These are phyloP conservation scores for Solanum virginianum DNA, from an alignment of 257 asterid genomes.

Conservation along the genomic window DNA sequence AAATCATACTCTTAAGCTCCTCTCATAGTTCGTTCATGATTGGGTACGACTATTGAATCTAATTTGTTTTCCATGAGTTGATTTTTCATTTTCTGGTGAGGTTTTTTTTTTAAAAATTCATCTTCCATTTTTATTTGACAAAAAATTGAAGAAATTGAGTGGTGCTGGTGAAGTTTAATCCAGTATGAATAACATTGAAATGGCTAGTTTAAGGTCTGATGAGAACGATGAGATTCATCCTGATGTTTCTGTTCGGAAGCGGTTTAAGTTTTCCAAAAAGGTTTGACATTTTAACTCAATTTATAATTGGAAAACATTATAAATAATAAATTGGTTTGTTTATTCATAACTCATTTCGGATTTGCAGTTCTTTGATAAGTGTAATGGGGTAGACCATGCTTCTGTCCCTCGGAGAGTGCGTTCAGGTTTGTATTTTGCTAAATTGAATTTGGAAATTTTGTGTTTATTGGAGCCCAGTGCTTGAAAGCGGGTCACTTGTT, in stretches of 20 bases:
- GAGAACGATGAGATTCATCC: constrained; percentile 41
- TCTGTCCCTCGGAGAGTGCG: constrained; percentile 69
- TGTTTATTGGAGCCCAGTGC: background rate
- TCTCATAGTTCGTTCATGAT: no score
- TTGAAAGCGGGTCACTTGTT: background rate
- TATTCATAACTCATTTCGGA: background rate
- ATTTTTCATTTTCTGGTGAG: no score
- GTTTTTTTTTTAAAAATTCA: no score
- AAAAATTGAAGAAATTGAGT: background rate
- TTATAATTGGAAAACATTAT: background rate
- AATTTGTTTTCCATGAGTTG: no score
- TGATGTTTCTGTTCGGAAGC: constrained; percentile 8
- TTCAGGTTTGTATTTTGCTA: constrained; percentile 40
- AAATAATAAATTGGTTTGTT: background rate
- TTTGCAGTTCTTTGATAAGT: constrained; percentile 49
- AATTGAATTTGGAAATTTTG: constrained; percentile 3
- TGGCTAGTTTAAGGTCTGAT: constrained; percentile 40
- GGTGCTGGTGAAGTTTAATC: background rate
- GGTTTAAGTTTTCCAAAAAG: constrained; percentile 32
- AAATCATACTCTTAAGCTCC: no score
- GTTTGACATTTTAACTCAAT: constrained; percentile 14
- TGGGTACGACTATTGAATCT: no score
- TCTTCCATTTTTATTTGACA: background rate
- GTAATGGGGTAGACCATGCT: constrained; percentile 32
- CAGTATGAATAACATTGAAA: constrained; percentile 11